These are phyloP conservation scores for Dichotomopilus funicola DNA, from an alignment of 2,329 filamentous ascomycete genomes.

Conservation along the genomic window DNA sequence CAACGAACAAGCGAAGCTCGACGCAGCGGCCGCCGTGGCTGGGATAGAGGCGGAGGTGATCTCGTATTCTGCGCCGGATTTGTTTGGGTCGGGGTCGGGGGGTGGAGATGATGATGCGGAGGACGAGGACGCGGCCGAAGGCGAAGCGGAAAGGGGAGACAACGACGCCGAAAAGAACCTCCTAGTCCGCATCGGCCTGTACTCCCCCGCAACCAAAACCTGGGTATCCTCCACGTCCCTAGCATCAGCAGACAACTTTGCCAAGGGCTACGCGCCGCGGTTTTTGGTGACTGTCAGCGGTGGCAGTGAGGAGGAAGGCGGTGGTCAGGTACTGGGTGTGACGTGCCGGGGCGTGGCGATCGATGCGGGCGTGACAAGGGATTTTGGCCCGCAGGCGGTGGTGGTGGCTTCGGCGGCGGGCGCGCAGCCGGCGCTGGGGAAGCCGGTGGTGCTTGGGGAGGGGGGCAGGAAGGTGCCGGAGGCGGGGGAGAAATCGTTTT, in stretches of 20 bases:
- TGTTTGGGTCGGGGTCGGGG: slow-evolving; percentile 26
- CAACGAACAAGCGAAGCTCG: slow-evolving; percentile 32
- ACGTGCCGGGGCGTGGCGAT: slow-evolving; percentile 50
- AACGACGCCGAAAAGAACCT: slow-evolving; percentile 27
- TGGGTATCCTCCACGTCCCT: slow-evolving; percentile 54
- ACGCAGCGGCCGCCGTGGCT: not conserved
- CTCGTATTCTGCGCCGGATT: slow-evolving; percentile 51
- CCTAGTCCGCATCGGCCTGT: slow-evolving; percentile 52
- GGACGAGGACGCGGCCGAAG: too few species aligned
- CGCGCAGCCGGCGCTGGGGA: slow-evolving; percentile 54
- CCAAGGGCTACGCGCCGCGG: slow-evolving; percentile 54
- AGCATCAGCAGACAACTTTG: slow-evolving; percentile 50
- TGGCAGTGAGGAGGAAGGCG: slow-evolving; percentile 27
- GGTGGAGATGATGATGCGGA: too few species aligned
- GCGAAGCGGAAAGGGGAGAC: slow-evolving; percentile 16
- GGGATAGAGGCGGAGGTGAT: slow-evolving; percentile 28
- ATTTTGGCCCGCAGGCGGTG: slow-evolving; percentile 56
- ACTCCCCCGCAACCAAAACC: slow-evolving; percentile 38
- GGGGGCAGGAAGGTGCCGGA: slow-evolving; percentile 54
- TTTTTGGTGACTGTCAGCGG: slow-evolving; percentile 47
- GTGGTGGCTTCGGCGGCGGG: slow-evolving; percentile 44
- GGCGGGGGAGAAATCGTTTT: slow-evolving; percentile 54
- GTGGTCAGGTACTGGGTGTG: slow-evolving; percentile 36
- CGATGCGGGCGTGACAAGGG: slow-evolving; percentile 57
- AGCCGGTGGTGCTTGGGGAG: slow-evolving; percentile 54